phyloP scores from a whole-genome alignment of 1,139 yeast genomes.

The Blastobotrys serpentis region DNA sequence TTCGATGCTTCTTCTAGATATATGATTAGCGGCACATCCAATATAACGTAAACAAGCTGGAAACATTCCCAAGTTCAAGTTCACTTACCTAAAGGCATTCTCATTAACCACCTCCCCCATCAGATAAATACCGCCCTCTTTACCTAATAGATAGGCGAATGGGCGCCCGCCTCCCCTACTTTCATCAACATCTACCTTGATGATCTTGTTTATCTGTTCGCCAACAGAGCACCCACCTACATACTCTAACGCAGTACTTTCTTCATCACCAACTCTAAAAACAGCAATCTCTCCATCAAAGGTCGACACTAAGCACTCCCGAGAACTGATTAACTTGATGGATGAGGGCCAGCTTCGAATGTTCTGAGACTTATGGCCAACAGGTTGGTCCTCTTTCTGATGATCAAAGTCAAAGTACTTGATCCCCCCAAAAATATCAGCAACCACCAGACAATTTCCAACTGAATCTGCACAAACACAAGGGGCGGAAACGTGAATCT shows the following conservation, averaged over 20 bases:
- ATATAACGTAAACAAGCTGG: neutral
- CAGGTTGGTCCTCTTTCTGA: neutral
- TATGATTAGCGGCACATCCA: too few species aligned
- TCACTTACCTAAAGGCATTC: slow-evolving; percentile 1
- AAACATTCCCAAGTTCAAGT: neutral
- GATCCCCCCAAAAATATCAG: slow-evolving; percentile 3
- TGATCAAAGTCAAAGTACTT: neutral
- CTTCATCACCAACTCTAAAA: neutral
- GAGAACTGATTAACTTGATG: neutral
- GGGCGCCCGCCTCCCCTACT: neutral
- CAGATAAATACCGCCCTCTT: slow-evolving; percentile 2
- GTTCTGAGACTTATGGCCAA: neutral
- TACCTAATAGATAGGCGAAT: neutral
- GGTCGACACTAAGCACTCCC: neutral
- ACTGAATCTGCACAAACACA: neutral
- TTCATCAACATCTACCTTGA: neutral
- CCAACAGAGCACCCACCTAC: neutral
- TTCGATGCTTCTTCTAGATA: neutral
- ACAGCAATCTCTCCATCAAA: neutral
- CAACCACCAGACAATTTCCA: neutral
- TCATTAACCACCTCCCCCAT: neutral
- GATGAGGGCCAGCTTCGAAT: neutral
- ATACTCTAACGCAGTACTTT: neutral
- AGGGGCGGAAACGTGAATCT: neutral
- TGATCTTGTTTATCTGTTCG: slow-evolving; percentile 1